phyloP scores from a whole-genome alignment of 2,329 filamentous ascomycete species.

The Trichophyton rubrum region DNA sequence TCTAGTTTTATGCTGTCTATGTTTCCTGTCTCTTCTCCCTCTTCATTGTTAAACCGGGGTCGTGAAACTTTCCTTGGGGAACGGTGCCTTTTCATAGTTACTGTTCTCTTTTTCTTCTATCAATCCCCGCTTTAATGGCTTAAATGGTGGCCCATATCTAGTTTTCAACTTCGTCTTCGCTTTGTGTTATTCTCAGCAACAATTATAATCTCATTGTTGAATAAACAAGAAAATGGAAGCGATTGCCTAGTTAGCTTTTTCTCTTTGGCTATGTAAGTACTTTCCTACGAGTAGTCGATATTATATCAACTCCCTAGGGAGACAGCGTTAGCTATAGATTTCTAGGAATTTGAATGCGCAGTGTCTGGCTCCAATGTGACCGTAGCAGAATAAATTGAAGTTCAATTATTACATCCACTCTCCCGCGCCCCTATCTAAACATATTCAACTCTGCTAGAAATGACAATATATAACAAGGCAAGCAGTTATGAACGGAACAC shows the following conservation, averaged over 20 bases:
- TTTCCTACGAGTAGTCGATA: neutral
- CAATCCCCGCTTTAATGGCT: neutral
- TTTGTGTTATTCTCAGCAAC: neutral
- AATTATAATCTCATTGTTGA: neutral
- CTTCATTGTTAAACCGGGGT: neutral
- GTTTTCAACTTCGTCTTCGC: neutral
- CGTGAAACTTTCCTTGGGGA: neutral
- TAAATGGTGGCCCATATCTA: neutral
- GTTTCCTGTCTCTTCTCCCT: neutral
- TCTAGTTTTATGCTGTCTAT: neutral
- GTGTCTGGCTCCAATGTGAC: no score
- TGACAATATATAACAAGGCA: neutral
- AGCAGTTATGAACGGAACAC: neutral
- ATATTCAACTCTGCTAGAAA: neutral
- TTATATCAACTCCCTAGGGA: neutral
- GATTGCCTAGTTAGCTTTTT: no score
- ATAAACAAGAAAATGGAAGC: neutral
- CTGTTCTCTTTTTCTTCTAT: neutral
- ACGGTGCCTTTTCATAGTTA: neutral
- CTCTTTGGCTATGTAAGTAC: no score
- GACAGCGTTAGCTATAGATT: no score
- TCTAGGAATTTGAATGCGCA: no score
- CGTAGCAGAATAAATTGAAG: neutral
- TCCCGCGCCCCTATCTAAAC: constrained; percentile 1
- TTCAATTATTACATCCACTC: constrained; percentile 1